Evolutionary conservation across 345 rosid species (phyloP), one percentile per base, ranked within the genome.

Genomic region (Trapa incisa): DNA sequence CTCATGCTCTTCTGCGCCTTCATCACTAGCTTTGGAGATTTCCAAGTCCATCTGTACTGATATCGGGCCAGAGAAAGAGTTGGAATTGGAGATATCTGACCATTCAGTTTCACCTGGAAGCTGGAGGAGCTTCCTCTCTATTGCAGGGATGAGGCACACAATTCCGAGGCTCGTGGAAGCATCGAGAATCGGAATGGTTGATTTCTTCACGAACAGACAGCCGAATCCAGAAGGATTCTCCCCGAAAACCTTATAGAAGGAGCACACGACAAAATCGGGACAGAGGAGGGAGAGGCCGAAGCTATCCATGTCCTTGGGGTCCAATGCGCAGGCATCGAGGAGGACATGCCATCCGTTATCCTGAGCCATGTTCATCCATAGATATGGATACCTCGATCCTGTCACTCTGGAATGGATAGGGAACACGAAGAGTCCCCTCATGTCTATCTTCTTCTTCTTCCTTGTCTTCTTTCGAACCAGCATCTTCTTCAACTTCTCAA

Each of bases 271-370:
- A 80, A 93, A 90, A 64, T 93, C 97, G 0, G 98, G 97, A 2
- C 82, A 87, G 69, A 83, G 74, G 41, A 93, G 82, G n/a, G 96
- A 88, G 35, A 90, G 92, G 65, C 90, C 98, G 7, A 93, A 88
- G 80, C 96, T 87, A 70, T 87, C 87, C 98, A 90, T 93, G 81
- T 93, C 97, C 68, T 93, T 90, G 13, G 98, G 96, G 17, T 94
- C 96, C 71, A 93, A 72, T 16, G 90, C 93, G 63, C 98, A 89
- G 35, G 98, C 96, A 78, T 93, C 98, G 37, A 93, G 78, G 84
- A 93, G 70, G 43, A 84, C 81, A 72, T 90, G 97, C 98, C 98
- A 93, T 3, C 83, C 92, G 58, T 90, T 93, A 78, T 90, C 97
- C 78, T 85, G 89, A 5, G 98, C 96, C 54, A 80, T 80, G 57